phyloP scores from a whole-genome alignment of 345 rosid genomes.

The sweet orange (Citrus sinensis) region DVS_A1.0 CM039166.1:16943001-16943500 shows the following conservation, averaged over 20 bases:
- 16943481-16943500: conserved; percentile 82
- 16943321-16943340: conserved; percentile 88
- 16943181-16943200: neutral
- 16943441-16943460: conserved; percentile 61
- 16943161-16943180: neutral
- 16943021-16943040: conserved; percentile 51
- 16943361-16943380: conserved; percentile 58
- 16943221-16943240: neutral
- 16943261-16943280: conserved; percentile 28
- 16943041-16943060: conserved; percentile 47
- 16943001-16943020: conserved; percentile 37
- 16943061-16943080: conserved; percentile 14
- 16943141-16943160: too few species aligned
- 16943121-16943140: neutral
- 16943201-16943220: neutral
- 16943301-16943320: conserved; percentile 73
- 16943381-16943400: conserved; percentile 72
- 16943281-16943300: conserved; percentile 26
- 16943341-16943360: conserved; percentile 69
- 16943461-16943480: conserved; percentile 93
- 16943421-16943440: conserved; percentile 72
- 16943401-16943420: conserved; percentile 79
- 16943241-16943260: conserved; percentile 8
- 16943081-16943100: neutral
- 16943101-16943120: too few species aligned